These are phyloP conservation scores for Cryptococcus hybrid DNA, from an alignment of 1,284 basidiomycete species.

Conservation along the genomic window DNA sequence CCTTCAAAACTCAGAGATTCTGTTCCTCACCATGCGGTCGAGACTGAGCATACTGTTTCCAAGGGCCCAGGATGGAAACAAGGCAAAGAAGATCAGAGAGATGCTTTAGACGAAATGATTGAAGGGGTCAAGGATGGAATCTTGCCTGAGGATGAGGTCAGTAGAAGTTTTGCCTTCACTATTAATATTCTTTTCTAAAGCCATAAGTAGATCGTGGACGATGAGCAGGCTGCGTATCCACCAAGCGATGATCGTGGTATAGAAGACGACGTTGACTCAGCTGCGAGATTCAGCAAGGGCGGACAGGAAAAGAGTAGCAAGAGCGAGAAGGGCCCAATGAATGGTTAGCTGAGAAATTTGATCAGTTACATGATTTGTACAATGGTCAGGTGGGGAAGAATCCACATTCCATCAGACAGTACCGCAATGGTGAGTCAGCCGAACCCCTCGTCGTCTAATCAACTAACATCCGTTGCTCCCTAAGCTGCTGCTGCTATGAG, in stretches of 20 bases:
- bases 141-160: slow-evolving; percentile 9
- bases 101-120: slow-evolving; percentile 41
- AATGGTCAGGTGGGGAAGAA: slow-evolving; percentile 39
- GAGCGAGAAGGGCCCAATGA: slow-evolving; percentile 36
- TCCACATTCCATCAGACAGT: slow-evolving; percentile 35
- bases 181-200: not conserved
- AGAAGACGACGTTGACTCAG: not conserved
- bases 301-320: slow-evolving; percentile 31
- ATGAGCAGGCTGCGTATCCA: not conserved
- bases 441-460: not conserved
- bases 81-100: slow-evolving; percentile 13
- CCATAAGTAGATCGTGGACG: not conserved
- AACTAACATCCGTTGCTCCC: not conserved
- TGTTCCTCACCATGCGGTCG: not conserved
- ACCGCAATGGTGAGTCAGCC: slow-evolving; percentile 26
- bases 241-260: not conserved
- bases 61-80: slow-evolving; percentile 37
- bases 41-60: slow-evolving; percentile 4
- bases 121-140: slow-evolving; percentile 31
- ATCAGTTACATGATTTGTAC: slow-evolving; percentile 40
- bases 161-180: not conserved
- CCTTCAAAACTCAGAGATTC: not conserved
- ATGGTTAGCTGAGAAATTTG: slow-evolving; percentile 43
- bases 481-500: slow-evolving; percentile 38
- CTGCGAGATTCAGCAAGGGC: too few relatives aligned